phyloP scores from a whole-genome alignment of 192 early-diverging fungal genomes.

The Fimicolochytrium jonesii region DNA sequence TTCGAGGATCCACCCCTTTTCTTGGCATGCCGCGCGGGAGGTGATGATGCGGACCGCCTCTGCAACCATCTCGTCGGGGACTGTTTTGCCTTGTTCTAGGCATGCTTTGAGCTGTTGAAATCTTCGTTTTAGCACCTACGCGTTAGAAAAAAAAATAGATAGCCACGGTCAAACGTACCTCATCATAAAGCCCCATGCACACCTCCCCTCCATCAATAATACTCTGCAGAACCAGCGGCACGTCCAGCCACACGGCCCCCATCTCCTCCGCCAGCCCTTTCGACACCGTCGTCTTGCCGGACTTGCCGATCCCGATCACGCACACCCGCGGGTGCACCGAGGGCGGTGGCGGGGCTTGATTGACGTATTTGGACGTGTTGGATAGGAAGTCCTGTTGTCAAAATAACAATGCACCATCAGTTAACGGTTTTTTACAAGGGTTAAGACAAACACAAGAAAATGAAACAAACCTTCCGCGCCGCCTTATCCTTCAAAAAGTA shows the following conservation, averaged over 20 bases:
- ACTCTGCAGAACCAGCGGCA: conserved; percentile 32
- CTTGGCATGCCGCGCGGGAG: conserved; percentile 29
- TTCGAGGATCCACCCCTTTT: conserved; percentile 53
- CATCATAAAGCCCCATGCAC: conserved; percentile 14
- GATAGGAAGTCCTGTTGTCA: conserved; percentile 33
- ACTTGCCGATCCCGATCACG: conserved; percentile 41
- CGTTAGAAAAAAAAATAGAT: not conserved
- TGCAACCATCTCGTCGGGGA: conserved; percentile 31
- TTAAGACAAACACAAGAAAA: no score
- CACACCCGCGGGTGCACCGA: conserved; percentile 35
- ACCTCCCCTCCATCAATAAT: conserved; percentile 37
- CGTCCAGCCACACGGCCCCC: conserved; percentile 38
- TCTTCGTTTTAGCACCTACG: not conserved
- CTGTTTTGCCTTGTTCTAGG: conserved; percentile 27
- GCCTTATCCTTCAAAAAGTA: conserved; percentile 36
- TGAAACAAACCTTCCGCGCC: conserved; percentile 17
- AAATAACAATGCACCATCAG: no score
- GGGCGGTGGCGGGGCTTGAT: conserved; percentile 31
- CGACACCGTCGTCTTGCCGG: conserved; percentile 43
- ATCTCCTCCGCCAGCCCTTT: conserved; percentile 26
- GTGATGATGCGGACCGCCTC: conserved; percentile 41
- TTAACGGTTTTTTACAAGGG: not conserved
- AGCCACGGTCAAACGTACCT: conserved; percentile 2
- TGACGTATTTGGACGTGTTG: conserved; percentile 27
- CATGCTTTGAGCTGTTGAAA: conserved; percentile 19